Conservation (phyloP, 257 asterid genomes). For the Lithospermum erythrorhizon region DNA sequence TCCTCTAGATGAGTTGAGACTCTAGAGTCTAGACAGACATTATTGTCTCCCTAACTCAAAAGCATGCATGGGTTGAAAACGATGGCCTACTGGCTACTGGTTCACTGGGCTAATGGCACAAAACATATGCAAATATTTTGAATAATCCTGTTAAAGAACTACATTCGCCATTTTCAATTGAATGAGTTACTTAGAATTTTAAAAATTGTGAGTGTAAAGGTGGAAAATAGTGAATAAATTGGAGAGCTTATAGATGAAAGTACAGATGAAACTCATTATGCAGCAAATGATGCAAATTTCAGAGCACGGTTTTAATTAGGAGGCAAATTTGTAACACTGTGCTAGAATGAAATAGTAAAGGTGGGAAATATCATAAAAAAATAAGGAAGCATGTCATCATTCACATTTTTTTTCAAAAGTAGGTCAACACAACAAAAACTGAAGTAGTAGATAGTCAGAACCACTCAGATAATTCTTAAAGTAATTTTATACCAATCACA, state of each 20-base stretch:
- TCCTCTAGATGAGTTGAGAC: background rate
- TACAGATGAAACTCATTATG: too few relatives aligned
- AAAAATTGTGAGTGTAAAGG: background rate
- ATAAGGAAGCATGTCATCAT: background rate
- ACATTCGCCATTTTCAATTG: background rate
- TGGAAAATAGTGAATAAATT: background rate
- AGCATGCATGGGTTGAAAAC: background rate
- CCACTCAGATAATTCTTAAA: too few relatives aligned
- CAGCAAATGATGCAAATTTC: too few relatives aligned
- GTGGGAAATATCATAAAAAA: background rate
- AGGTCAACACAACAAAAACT: too few relatives aligned
- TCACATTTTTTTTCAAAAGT: too few relatives aligned
- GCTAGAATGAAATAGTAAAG: background rate
- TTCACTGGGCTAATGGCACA: background rate
- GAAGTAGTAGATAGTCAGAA: too few relatives aligned
- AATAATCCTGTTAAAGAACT: background rate
- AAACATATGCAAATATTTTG: background rate
- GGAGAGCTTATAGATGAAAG: too few relatives aligned
- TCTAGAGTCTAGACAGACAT: background rate
- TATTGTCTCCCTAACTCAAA: background rate
- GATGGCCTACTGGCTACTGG: background rate
- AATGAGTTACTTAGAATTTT: background rate
- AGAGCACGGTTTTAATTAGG: background rate
- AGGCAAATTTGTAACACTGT: background rate
- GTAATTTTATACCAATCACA: too few relatives aligned